Evolutionary conservation across 768 basidiomycete species (phyloP).

Genomic region (Lentinula aciculospora): DNA sequence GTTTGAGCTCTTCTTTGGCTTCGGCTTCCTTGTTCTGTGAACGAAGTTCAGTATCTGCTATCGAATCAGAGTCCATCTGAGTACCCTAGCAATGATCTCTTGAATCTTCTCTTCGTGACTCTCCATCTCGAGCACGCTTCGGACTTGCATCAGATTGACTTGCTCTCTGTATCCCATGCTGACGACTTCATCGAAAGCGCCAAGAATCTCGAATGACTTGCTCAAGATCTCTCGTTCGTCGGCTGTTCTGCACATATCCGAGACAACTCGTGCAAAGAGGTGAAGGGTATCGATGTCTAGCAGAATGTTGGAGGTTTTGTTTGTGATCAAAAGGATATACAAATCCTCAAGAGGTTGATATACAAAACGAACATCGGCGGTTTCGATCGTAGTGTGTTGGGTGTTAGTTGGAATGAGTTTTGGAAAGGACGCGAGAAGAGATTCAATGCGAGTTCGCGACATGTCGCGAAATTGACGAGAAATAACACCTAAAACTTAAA

Average conservation of each 20-base stretch:
- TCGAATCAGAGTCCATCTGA: slow-evolving; percentile 17
- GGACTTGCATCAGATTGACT: slow-evolving; percentile 73
- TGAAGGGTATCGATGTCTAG: slow-evolving; percentile 97
- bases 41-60: not conserved
- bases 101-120: slow-evolving; percentile 94
- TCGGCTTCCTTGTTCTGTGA: slow-evolving; percentile 95
- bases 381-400: slow-evolving; percentile 96
- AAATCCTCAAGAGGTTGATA: slow-evolving; percentile 96
- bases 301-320: slow-evolving; percentile 97
- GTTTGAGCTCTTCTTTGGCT: slow-evolving; percentile 97
- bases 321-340: slow-evolving; percentile 95
- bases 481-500: slow-evolving; percentile 56
- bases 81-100: slow-evolving; percentile 92
- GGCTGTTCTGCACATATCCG: slow-evolving; percentile 81
- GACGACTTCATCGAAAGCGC: slow-evolving; percentile 96
- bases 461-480: slow-evolving; percentile 96
- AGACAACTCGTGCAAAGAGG: slow-evolving; percentile 89
- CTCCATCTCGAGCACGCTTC: slow-evolving; percentile 82
- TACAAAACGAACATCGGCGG: slow-evolving; percentile 91
- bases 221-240: slow-evolving; percentile 87
- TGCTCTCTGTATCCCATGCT: slow-evolving; percentile 82
- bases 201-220: slow-evolving; percentile 89
- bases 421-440: slow-evolving; percentile 93
- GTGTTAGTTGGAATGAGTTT: slow-evolving; percentile 93
- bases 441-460: slow-evolving; percentile 88